Base-by-base conservation (phyloP, 2,329 filamentous ascomycete species). In the Elsinoe arachidis region DNA sequence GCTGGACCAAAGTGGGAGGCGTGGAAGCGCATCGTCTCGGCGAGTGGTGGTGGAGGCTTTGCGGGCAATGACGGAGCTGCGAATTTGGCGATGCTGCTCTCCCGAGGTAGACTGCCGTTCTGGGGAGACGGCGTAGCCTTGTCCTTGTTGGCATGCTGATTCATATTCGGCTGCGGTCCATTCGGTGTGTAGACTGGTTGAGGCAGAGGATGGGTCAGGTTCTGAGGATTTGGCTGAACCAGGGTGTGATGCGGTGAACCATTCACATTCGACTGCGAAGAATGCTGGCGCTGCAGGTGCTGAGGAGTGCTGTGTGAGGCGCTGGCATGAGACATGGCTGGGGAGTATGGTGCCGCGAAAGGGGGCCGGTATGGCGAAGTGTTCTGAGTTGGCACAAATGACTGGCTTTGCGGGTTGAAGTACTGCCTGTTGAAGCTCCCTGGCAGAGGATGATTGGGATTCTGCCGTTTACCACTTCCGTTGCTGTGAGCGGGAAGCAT, bases 361-460 rank as follows among this genome's bases (percentile, higher is more conserved):
- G 33, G 19, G 9, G 15, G 44, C 3, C 55, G 58, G n/a, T 55
- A 43, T 15, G 58, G 21, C 14, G 30, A 41, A 5, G 15, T 15
- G 14, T 7, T 33, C 34, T 34, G 41, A 33, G 55, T 79, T 1
- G 92, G 92, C 21, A 96, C 82, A 70, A 97, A 96, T 0, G 91
- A 88, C 67, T 95, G 88, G 14, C 88, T 96, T 73, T 95, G 91
- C 0, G 91, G 92, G 68, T 96, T 96, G 75, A 97, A 96, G 11
- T 87, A 83, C 65, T 90, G 88, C 58, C 90, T 81, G 67, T 87
- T 89, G 68, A 83, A 95, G 72, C 86, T 93, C 35, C 89, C 89
- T 12, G 90, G 88, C 58, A 95, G 84, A 5, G 89, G 88, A 68
- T 96, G 89, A 67, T 90, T 86, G 58, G 81, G 82, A 70, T 87